A percentile compares a stretch with the other conserved stretches of the same genome.
phyloP scores from a whole-genome alignment of 2,329 filamentous ascomycete species.

The Aspergillus sp. region DNA sequence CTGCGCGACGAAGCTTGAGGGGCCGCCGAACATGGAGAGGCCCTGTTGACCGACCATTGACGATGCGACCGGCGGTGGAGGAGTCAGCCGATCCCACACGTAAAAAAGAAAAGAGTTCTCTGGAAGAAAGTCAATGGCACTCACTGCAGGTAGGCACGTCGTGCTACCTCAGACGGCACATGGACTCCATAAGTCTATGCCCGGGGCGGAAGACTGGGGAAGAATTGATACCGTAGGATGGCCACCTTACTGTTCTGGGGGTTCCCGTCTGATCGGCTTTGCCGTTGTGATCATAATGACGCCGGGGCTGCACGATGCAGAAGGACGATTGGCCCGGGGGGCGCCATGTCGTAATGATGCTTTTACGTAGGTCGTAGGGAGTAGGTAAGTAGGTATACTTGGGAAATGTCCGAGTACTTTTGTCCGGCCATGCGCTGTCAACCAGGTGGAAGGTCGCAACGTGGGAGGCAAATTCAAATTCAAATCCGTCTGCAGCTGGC shows the following conservation, averaged over 20 bases:
- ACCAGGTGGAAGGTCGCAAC: too few relatives aligned
- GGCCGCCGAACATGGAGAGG: slow-evolving; percentile 2
- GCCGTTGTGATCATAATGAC: slow-evolving; percentile 1
- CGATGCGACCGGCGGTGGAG: neutral
- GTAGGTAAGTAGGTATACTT: too few relatives aligned
- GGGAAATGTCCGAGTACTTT: too few relatives aligned
- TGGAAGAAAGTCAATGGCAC: neutral
- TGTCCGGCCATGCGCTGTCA: too few relatives aligned
- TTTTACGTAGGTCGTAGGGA: too few relatives aligned
- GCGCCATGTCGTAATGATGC: too few relatives aligned
- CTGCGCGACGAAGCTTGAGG: slow-evolving; percentile 17
- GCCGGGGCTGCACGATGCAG: neutral
- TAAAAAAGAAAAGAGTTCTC: neutral
- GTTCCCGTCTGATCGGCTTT: slow-evolving; percentile 1
- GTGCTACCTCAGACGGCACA: neutral
- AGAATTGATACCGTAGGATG: neutral
- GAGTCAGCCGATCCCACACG: slow-evolving; percentile 9
- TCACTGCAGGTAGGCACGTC: too few relatives aligned
- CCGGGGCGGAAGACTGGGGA: neutral
- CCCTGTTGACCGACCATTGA: slow-evolving; percentile 7
- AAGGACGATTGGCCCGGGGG: too few relatives aligned
- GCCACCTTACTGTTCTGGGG: neutral
- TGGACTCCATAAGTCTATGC: neutral
- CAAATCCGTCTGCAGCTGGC: too few relatives aligned
- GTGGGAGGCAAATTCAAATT: too few relatives aligned